Conservation (phyloP, 2,329 filamentous ascomycete genomes). For the Microascus cirrosus region DNA sequence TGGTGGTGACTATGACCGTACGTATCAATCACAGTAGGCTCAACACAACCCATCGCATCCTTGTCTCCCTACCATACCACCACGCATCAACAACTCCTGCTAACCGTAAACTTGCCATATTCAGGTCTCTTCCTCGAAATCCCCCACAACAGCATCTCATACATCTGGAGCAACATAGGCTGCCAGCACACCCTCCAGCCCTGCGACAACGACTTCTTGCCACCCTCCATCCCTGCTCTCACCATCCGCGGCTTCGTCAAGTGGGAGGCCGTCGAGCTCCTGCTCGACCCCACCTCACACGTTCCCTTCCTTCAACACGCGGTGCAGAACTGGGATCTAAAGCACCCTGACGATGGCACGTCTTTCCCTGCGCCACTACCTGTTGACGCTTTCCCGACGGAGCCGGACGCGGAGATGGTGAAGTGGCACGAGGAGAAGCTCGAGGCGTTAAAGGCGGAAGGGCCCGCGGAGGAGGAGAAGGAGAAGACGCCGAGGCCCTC, state of each 20-base stretch:
- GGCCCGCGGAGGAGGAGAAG: background rate
- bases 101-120: background rate
- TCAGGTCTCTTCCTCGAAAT: constrained; percentile 66
- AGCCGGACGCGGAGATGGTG: constrained; percentile 70
- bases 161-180: constrained; percentile 84
- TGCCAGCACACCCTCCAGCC: constrained; percentile 83
- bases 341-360: constrained; percentile 62
- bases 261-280: constrained; percentile 86
- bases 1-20: constrained; percentile 64
- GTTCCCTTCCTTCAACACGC: constrained; percentile 73
- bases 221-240: constrained; percentile 71
- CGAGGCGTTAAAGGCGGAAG: background rate
- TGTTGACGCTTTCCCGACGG: constrained; percentile 53
- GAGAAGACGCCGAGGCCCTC: background rate
- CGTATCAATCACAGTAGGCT: constrained; percentile 9
- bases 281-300: constrained; percentile 82
- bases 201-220: constrained; percentile 57
- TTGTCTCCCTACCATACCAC: background rate
- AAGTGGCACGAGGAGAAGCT: constrained; percentile 61
- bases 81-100: background rate
- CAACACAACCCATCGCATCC: background rate
- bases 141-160: constrained; percentile 65
- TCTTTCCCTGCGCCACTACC: constrained; percentile 52
- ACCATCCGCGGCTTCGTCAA: constrained; percentile 77
- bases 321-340: constrained; percentile 65